Base-by-base conservation (phyloP, 1,284 basidiomycete species). In the Leccinum pallidistipes region DNA sequence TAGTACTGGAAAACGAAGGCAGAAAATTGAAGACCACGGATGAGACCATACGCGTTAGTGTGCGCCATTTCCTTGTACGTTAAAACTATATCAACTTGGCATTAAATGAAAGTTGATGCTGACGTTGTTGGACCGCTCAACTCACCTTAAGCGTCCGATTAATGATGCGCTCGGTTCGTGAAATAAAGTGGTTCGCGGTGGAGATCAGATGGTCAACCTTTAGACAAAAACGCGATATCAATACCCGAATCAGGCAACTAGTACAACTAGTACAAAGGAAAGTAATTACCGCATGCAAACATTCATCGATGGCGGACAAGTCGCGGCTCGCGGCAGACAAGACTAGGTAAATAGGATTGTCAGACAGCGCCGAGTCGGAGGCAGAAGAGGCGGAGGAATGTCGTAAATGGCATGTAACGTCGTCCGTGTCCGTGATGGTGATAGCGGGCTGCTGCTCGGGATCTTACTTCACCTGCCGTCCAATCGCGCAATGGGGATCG, bases 131-230 rank as follows among this genome's bases (percentile, higher is more conserved):
- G n/a, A 45, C 40, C 40, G 36, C 29, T 55, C 54, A 45, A 73
- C 80, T 59, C 63, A 85, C 86, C 74, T 82, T 80, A 58, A 87
- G 67, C 21, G 81, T 82, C 61, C 81, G 72, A 69, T 77, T 79
- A 18, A 81, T 75, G 12, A 83, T 77, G 31, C 82, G 76, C 62
- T 84, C 85, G 16, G 81, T 80, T 59, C 85, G 79, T 52, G 78
- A 75, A 38, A 86, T 79, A 34, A 81, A 82, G 58, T 82, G 82
- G 62, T 79, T 78, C 18, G 84, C 81, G 36, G 80, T 74, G 27
- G 79, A 73, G 58, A 86, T 78, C 66, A 83, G 80, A 62, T 84
- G 77, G 47, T 85, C 82, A 18, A 83, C 82, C 83, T 86, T 61
- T 12, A 36, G 51, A 58, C 9, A 29, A 57, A 57, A 29, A 31